Evolutionary conservation across 139 green algal species (phyloP), one percentile per base, ranked within the genome.

Genomic region (Zygnema circumcarinatum): DNA sequence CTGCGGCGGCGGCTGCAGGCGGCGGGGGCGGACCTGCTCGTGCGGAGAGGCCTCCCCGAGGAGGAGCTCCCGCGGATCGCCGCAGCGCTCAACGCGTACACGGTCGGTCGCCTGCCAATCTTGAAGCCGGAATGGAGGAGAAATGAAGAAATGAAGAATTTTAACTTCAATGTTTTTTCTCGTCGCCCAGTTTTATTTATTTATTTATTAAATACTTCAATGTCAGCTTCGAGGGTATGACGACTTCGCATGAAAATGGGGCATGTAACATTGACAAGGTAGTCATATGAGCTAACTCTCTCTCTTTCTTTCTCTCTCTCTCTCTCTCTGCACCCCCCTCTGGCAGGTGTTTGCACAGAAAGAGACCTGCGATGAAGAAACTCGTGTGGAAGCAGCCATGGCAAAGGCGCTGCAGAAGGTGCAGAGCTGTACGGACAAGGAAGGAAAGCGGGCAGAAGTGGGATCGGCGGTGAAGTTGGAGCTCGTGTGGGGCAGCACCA

Each of bases 11-110:
- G 22, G 7, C 68, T 93, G 32, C 56, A 76, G 25, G 32, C 0
- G 42, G 54, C 68, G 22, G 84, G 76, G 0, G 54, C 40, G 0
- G 85, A 90, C 31, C 92, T 98, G 78, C 35, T 98, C 38, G 92
- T 98, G 22, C 73, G 78, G n/a, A 87, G 96, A 47, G 95, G 94
- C 1, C 73, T 68, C 53, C 94, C 96, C 0, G 96, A 98, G 92
- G 91, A 96, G 2, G 90, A 96, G 21, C 87, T 98, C 38, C 86
- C 92, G 29, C 31, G 80, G 85, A 79, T 94, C 76, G 21, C 31
- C 56, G 40, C n/a, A 38, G 83, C 67, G 3, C 29, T 72, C 40
- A 1, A n/a, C 2, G 81, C 81, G 7, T 39, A 87, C 53, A 86
- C 79, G 31, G 79, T 86, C 22, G 2, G 74, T 33, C 36, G 3